A percentile compares a stretch with the other conserved stretches of the same genome.
phyloP scores from a whole-genome alignment of 78 protist species.

The Isochrysis galbana region DNA sequence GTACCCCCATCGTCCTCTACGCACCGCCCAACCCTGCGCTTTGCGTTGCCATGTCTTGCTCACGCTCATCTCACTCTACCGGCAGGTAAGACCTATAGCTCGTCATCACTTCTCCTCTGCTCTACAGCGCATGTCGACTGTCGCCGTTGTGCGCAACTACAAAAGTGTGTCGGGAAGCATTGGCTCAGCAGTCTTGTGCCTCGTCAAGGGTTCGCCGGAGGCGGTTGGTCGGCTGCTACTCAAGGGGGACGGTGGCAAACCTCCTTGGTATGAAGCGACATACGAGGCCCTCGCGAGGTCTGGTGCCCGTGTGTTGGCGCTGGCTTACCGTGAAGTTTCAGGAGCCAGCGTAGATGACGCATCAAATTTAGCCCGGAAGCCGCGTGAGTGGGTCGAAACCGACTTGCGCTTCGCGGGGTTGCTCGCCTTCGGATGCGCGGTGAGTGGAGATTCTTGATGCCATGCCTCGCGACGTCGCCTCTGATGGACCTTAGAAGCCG shows the following conservation, averaged over 20 bases:
- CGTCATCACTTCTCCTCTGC: conserved; percentile 52
- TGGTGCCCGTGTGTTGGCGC: conserved; percentile 51
- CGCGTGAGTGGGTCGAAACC: conserved; percentile 33
- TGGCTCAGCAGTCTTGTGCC: too few relatives aligned
- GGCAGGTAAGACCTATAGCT: not conserved
- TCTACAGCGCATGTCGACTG: conserved; percentile 49
- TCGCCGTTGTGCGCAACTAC: not conserved
- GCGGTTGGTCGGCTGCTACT: not conserved
- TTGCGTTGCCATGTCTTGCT: too few relatives aligned
- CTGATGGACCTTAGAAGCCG: too few relatives aligned
- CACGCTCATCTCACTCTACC: too few relatives aligned
- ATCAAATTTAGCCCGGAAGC: too few relatives aligned
- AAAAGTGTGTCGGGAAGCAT: not conserved
- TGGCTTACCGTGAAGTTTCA: not conserved
- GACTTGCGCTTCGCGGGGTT: conserved; percentile 41
- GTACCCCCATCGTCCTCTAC: too few relatives aligned
- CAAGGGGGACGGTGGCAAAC: not conserved
- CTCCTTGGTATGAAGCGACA: conserved; percentile 12
- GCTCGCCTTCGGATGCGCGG: conserved; percentile 29
- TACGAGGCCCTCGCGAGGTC: not conserved
- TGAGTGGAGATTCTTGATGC: too few relatives aligned
- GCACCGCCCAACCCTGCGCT: too few relatives aligned
- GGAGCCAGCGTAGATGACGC: too few relatives aligned
- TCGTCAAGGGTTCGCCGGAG: conserved; percentile 63
- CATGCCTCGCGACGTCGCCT: too few relatives aligned